A percentile compares a stretch with the other conserved stretches of the same genome.
phyloP scores from a whole-genome alignment of 345 rosid genomes.

The Iberis pinnata region DNA sequence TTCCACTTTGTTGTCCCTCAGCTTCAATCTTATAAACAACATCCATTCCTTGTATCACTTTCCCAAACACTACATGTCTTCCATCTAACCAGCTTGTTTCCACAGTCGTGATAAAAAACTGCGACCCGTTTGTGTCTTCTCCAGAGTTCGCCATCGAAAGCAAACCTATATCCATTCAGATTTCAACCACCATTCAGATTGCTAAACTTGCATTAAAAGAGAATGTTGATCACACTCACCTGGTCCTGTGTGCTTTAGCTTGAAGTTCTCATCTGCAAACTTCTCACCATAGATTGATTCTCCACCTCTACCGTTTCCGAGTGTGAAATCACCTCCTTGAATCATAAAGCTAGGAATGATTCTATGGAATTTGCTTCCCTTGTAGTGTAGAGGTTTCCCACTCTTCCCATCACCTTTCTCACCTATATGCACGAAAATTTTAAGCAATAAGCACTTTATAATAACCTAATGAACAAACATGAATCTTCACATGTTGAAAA shows the following conservation, averaged over 20 bases:
- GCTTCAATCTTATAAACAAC: slow-evolving; percentile 90
- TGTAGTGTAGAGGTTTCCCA: slow-evolving; percentile 82
- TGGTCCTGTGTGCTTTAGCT: slow-evolving; percentile 92
- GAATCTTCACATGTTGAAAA: too few relatives aligned
- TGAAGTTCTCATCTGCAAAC: slow-evolving; percentile 91
- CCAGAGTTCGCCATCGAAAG: slow-evolving; percentile 98
- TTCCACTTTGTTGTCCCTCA: slow-evolving; percentile 74
- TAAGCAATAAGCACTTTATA: neutral
- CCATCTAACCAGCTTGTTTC: slow-evolving; percentile 98
- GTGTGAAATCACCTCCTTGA: slow-evolving; percentile 96
- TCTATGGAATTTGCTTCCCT: slow-evolving; percentile 79
- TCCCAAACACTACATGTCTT: slow-evolving; percentile 86
- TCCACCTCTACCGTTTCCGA: slow-evolving; percentile 91
- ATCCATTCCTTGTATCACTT: slow-evolving; percentile 97
- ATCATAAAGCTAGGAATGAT: slow-evolving; percentile 96
- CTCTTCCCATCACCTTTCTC: slow-evolving; percentile 88
- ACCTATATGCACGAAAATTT: slow-evolving; percentile 33
- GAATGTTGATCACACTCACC: slow-evolving; percentile 38
- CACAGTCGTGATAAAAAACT: slow-evolving; percentile 89
- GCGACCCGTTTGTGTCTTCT: slow-evolving; percentile 84
- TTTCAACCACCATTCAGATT: too few relatives aligned
- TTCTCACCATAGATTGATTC: slow-evolving; percentile 95
- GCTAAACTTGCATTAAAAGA: too few relatives aligned
- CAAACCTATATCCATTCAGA: slow-evolving; percentile 42
- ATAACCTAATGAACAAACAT: too few relatives aligned